Conservation (phyloP, 371 early-diverging fungal genomes). For the Rhizomucor pusillus region DNA sequence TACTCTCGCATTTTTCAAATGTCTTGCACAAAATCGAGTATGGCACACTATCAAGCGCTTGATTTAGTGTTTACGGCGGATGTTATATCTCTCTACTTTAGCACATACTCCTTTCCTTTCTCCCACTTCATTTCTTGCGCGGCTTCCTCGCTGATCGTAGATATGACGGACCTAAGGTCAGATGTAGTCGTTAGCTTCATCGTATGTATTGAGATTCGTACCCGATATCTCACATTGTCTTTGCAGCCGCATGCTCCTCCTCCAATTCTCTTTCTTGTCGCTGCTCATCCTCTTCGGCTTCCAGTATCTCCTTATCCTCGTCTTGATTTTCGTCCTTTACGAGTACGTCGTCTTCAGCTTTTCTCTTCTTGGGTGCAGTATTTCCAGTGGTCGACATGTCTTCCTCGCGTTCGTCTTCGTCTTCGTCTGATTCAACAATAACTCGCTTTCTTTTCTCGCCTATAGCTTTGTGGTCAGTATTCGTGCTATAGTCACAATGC, state of each 20-base stretch:
- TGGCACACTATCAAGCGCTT: conserved; percentile 55
- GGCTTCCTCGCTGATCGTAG: conserved; percentile 20
- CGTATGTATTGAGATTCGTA: neutral
- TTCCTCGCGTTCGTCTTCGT: neutral
- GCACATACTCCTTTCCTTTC: conserved; percentile 46
- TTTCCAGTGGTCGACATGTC: neutral
- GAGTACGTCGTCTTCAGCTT: neutral
- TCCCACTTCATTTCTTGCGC: conserved; percentile 39
- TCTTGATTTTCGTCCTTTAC: conserved; percentile 1
- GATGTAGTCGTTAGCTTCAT: neutral
- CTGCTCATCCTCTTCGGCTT: conserved; percentile 1
- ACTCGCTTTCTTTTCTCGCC: neutral
- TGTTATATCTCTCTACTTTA: no score
- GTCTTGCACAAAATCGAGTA: conserved; percentile 85
- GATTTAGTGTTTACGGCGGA: no score
- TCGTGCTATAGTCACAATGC: no score
- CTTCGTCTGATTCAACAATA: neutral
- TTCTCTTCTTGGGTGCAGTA: neutral
- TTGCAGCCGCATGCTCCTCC: neutral
- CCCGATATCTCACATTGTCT: neutral
- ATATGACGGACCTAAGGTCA: conserved; percentile 27
- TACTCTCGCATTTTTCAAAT: conserved; percentile 81
- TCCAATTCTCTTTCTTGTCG: conserved; percentile 3
- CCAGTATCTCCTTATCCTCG: neutral
- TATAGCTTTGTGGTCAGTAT: no score